A percentile compares a stretch with the other conserved stretches of the same genome.
Conservation (phyloP, 2,329 filamentous ascomycete species). For the Colletotrichum sp. region DNA sequence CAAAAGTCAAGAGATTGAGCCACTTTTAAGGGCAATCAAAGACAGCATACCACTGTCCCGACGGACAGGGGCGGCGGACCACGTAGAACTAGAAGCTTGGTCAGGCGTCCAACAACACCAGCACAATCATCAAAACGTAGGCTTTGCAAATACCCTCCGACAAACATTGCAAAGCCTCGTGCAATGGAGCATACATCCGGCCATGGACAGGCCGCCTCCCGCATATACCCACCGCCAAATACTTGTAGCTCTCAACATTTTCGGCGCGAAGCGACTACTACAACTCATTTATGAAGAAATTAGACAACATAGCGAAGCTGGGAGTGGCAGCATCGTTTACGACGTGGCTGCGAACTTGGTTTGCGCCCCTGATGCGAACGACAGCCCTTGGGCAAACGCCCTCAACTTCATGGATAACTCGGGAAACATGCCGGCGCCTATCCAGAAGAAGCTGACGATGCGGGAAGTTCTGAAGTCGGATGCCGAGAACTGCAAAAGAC, state of each 20-base stretch:
- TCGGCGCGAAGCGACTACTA: conserved; percentile 67
- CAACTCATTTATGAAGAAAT: conserved; percentile 70
- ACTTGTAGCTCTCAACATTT: conserved; percentile 61
- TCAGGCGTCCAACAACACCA: conserved; percentile 31
- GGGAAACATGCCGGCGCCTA: conserved; percentile 36
- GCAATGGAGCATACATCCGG: conserved; percentile 67
- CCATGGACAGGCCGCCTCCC: conserved; percentile 60
- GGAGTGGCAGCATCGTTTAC: conserved; percentile 65
- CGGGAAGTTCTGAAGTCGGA: conserved; percentile 63
- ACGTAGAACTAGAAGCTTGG: conserved; percentile 74
- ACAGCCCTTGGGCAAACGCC: conserved; percentile 38
- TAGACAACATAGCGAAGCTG: conserved; percentile 62
- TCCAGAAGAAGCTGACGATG: conserved; percentile 58
- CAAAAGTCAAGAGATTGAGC: conserved; percentile 70
- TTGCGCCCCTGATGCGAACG: conserved; percentile 66
- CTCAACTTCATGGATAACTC: conserved; percentile 36
- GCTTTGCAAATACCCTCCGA: conserved; percentile 61
- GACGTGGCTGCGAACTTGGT: conserved; percentile 73
- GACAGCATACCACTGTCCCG: conserved; percentile 62
- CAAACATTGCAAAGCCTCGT: conserved; percentile 66
- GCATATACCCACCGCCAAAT: conserved; percentile 76
- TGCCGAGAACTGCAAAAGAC: conserved; percentile 60
- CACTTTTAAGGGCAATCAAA: conserved; percentile 69
- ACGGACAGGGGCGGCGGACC: conserved; percentile 64
- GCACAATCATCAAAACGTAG: conserved; percentile 52